Base-by-base conservation (phyloP, 179 eudicot species). In the Silene coronaria region DNA sequence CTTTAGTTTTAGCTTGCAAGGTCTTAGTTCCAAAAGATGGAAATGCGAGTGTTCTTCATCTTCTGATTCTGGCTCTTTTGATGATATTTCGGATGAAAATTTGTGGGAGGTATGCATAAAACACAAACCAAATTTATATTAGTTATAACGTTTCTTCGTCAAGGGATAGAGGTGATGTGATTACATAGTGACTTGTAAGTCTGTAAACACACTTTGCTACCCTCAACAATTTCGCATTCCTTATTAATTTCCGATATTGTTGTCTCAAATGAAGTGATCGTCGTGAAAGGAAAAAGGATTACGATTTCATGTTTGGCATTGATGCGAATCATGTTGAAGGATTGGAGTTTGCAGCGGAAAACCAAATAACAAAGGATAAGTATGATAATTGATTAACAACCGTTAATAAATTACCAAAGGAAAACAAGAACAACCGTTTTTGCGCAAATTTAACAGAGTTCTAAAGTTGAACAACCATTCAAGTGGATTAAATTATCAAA, bases 91-190 rank as follows among this genome's bases (percentile, higher is more conserved):
- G 32, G 87, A 97, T 64, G 93, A 89, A 75, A 85, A 82, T 72
- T 87, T 95, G 83, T 95, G 99, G 99, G 91, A 93, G 99, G 99
- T 95, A 87, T 48, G 77, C 62, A 65, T 36, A 60, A 26, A 62
- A 58, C 30, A 32, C 57, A 12, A 71, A 72, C 67, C 4, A 46
- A 66, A 27, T 75, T 67, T 79, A 17, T 53, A 3, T 36, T n/a
- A 60, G 46, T 7, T 4, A 62, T 72, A 19, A 4, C n/a, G 28
- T 66, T 75, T 63, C 71, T 79, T 75, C 8, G 23, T 46, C 57
- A 6, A 64, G 72, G 26, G 42, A 6, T 80, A 13, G 16, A 58
- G 16, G 45, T 64, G 38, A 53, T 24, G 62, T 73, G 26, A 28
- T 74, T 75, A 10, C 6, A 45, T 45, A 55, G 16, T 67, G 34